Percentiles rank a stretch among this genome's conserved stretches.
Evolutionary conservation across 345 rosid genomes (phyloP).

Genomic region (Kandelia obovata): DNA sequence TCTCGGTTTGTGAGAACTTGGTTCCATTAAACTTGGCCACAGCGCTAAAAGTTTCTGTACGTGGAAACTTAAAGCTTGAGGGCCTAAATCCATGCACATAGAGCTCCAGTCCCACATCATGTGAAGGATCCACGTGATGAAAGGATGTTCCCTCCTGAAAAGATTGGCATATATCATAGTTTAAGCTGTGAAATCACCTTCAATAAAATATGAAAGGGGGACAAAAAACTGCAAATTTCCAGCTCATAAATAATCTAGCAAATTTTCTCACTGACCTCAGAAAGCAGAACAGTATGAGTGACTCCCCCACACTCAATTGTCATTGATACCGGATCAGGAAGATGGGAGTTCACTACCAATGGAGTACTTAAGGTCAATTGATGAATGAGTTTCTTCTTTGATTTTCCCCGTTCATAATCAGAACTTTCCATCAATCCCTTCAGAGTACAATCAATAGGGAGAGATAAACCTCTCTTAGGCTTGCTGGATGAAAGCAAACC

Average conservation of each 20-base stretch:
- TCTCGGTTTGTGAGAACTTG: conserved; percentile 61
- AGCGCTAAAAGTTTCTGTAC: conserved; percentile 61
- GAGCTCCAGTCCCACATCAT: conserved; percentile 69
- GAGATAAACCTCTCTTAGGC: conserved; percentile 30
- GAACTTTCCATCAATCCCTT: conserved; percentile 34
- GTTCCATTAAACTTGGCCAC: conserved; percentile 71
- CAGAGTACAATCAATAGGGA: conserved; percentile 19
- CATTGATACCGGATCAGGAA: conserved; percentile 64
- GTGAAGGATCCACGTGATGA: conserved; percentile 85
- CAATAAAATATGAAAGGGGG: conserved; percentile 19
- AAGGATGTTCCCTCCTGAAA: conserved; percentile 69
- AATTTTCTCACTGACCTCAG: conserved; percentile 58
- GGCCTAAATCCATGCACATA: conserved; percentile 53
- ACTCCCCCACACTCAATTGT: conserved; percentile 74
- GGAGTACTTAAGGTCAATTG: conserved; percentile 76
- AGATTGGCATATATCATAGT: background rate
- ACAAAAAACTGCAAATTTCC: conserved; percentile 7
- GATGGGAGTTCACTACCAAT: conserved; percentile 61
- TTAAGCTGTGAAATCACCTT: conserved; percentile 15
- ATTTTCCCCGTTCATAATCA: conserved; percentile 34
- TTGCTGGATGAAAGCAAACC: conserved; percentile 47
- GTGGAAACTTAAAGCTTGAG: conserved; percentile 65
- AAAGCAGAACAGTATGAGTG: conserved; percentile 52
- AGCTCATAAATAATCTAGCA: background rate
- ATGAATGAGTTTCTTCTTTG: conserved; percentile 51